Base-by-base conservation (phyloP, 2,329 filamentous ascomycete species). In the Calonectria pseudoturangicola region DNA sequence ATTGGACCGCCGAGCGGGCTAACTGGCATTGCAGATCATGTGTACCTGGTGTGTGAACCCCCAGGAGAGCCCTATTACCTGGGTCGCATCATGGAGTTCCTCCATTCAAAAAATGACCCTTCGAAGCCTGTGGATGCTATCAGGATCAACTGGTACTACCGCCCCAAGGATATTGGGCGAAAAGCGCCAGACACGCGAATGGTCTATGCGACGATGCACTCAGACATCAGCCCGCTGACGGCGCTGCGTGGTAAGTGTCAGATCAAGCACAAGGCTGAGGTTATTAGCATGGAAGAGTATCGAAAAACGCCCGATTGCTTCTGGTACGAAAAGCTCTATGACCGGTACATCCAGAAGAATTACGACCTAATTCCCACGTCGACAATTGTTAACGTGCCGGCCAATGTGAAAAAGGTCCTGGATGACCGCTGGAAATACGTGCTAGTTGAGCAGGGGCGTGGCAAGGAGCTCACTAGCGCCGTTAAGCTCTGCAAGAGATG, bases 31-130 rank as follows among this genome's bases (percentile, higher is more conserved):
- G 79, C 84, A 92, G 90, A 92, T 85, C 89, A 98, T 87, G 95
- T 98, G 77, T 99, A 98, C 88, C 91, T 98, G 75, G 94, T 99
- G 75, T 98, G 96, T 86, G 97, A 99, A 85, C 97, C 97, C 64
- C 97, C 97, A 18, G 97, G 97, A 66, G 97, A 99, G 86, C 97
- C 97, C 68, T 99, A 99, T 86, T 99, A 99, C 84, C 88, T 99
- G 76, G 97, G 94, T 75, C 94, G 97, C 79, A 97, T 99, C 83
- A 99, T 99, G 97, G 96, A 99, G 84, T 98, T 98, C 83, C 88
- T 98, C 79, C 95, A 98, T 81, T 87, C 89, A 81, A 92, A 96
- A 79, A 95, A 96, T 81, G 91, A 96, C 83, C 86, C 88, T 43
- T 89, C 88, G 68, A 91, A 92, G 72, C 93, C 94, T 1, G 92